These are phyloP conservation scores for Orbilia javanica DNA, from an alignment of 2,329 filamentous ascomycete genomes.

Conservation along the genomic window DNA sequence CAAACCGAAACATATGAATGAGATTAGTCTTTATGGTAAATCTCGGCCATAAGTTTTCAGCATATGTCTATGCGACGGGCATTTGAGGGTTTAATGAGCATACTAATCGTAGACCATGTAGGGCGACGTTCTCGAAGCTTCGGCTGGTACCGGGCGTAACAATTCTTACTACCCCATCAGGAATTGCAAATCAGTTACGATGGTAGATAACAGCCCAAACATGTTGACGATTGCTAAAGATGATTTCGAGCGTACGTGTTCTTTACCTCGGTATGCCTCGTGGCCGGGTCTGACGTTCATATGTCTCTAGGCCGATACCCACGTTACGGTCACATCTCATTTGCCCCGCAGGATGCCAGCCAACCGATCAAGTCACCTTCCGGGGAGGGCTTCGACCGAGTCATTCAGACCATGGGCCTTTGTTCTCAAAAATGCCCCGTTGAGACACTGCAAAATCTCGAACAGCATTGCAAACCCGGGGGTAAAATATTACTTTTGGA, in stretches of 20 bases:
- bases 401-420: conserved; percentile 62
- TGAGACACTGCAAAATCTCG: conserved; percentile 60
- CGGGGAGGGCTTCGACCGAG: conserved; percentile 60
- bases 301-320: conserved; percentile 41
- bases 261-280: conserved; percentile 15
- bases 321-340: conserved; percentile 46
- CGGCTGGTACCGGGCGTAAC: conserved; percentile 62
- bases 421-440: conserved; percentile 62
- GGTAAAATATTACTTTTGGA: conserved; percentile 62
- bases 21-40: neutral
- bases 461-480: conserved; percentile 58
- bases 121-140: conserved; percentile 62
- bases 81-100: neutral
- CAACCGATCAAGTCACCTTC: conserved; percentile 41
- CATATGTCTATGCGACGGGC: conserved; percentile 3
- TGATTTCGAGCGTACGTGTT: conserved; percentile 59
- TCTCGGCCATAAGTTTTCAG: neutral
- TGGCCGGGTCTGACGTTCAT: conserved; percentile 26
- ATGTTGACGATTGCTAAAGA: conserved; percentile 61
- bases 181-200: conserved; percentile 60
- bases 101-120: conserved; percentile 32
- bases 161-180: conserved; percentile 60
- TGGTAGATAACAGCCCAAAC: conserved; percentile 61
- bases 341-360: conserved; percentile 43
- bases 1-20: neutral